Percentiles rank a stretch among this genome's conserved stretches.
These are phyloP conservation scores for Tetracentron sinense DNA, from an alignment of 164 flowering plant species.

Conservation along the genomic window DNA sequence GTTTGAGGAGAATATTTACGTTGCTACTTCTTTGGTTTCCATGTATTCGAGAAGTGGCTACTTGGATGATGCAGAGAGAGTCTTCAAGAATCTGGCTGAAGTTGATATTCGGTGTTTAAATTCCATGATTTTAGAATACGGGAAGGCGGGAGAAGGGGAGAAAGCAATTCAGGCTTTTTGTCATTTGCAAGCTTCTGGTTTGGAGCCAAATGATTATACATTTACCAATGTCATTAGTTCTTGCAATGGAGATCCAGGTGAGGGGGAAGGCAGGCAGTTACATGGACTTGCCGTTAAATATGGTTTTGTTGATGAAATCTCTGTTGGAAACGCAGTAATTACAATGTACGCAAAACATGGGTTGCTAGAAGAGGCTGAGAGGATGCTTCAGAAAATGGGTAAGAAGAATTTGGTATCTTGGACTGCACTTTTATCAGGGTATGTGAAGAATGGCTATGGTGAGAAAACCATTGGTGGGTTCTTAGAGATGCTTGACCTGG, in stretches of 20 bases:
- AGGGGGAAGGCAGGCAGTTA: slow-evolving; percentile 24
- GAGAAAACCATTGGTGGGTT: slow-evolving; percentile 21
- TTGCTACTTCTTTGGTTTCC: slow-evolving; percentile 30
- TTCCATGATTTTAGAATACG: slow-evolving; percentile 32
- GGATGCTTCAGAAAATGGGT: slow-evolving; percentile 19
- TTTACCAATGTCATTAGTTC: slow-evolving; percentile 30
- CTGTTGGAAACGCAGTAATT: slow-evolving; percentile 30
- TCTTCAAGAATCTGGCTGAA: slow-evolving; percentile 14
- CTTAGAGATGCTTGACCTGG: slow-evolving; percentile 19
- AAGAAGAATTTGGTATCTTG: slow-evolving; percentile 32
- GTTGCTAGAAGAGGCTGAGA: slow-evolving; percentile 31
- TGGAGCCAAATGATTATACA: slow-evolving; percentile 31
- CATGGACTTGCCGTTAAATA: slow-evolving; percentile 27
- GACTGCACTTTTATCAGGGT: slow-evolving; percentile 37
- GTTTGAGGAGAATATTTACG: slow-evolving; percentile 23
- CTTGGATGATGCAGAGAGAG: slow-evolving; percentile 25
- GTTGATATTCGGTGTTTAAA: slow-evolving; percentile 32
- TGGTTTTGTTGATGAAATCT: slow-evolving; percentile 13
- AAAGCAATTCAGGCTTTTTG: slow-evolving; percentile 22
- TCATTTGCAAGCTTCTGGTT: slow-evolving; percentile 18
- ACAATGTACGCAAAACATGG: slow-evolving; percentile 31
- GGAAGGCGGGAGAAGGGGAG: slow-evolving; percentile 22
- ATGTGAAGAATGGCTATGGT: slow-evolving; percentile 24
- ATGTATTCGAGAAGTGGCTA: slow-evolving; percentile 28
- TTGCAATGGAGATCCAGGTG: slow-evolving; percentile 14